These are phyloP conservation scores for Brassica carinata DNA, from an alignment of 345 rosid species.

Conservation along the genomic window DNA sequence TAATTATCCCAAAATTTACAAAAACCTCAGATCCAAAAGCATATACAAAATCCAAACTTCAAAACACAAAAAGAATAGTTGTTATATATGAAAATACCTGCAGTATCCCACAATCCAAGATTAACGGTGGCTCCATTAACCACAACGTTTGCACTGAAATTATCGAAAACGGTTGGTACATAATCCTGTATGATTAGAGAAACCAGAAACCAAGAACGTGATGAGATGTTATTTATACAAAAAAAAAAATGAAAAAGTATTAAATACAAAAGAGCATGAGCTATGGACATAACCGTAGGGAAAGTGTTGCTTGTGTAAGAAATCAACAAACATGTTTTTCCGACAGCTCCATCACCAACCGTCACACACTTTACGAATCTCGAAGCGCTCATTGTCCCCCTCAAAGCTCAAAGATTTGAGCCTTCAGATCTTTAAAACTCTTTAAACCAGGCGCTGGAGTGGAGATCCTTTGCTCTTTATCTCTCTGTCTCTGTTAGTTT, in stretches of 20 bases:
- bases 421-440: conserved; percentile 40
- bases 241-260: not conserved
- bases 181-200: conserved; percentile 58
- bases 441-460: not conserved
- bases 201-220: conserved; percentile 6
- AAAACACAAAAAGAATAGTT: not conserved
- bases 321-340: conserved; percentile 82
- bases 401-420: conserved; percentile 9
- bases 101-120: conserved; percentile 97
- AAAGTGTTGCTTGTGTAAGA: conserved; percentile 90
- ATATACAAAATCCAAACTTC: not conserved
- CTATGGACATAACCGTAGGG: conserved; percentile 54
- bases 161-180: conserved; percentile 93
- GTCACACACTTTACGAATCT: conserved; percentile 86
- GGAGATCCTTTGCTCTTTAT: not conserved
- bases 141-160: conserved; percentile 94
- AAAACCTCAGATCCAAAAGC: conserved; percentile 1
- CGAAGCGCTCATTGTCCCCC: conserved; percentile 68
- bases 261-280: not conserved
- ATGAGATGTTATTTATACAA: not conserved
- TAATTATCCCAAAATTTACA: conserved; percentile 4
- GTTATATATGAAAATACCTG: conserved; percentile 48
- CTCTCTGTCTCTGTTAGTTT: conserved; percentile 4
- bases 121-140: conserved; percentile 89
- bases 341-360: conserved; percentile 90